Evolutionary conservation across 1,139 yeast genomes (phyloP).

Genomic region (Nakaseomyces delphensis): DNA sequence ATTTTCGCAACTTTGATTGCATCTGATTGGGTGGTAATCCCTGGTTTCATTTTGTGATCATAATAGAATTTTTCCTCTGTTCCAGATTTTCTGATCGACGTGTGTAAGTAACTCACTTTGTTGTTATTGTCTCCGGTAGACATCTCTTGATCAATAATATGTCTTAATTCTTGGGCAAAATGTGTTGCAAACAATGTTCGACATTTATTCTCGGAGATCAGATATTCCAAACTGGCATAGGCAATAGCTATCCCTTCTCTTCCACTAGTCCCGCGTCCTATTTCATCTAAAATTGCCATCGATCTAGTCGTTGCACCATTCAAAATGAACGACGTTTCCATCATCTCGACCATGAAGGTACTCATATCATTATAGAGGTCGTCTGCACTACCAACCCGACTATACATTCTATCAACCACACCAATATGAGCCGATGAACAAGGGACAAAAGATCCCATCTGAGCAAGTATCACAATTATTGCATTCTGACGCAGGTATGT

Average conservation of each 20-base stretch:
- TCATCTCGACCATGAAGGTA: conserved; percentile 97
- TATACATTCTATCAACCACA: conserved; percentile 74
- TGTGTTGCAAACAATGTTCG: conserved; percentile 89
- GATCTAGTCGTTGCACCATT: conserved; percentile 68
- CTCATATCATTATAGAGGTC: conserved; percentile 79
- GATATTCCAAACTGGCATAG: conserved; percentile 60
- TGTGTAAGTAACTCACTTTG: conserved; percentile 39
- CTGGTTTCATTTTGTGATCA: conserved; percentile 57
- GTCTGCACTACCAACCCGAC: conserved; percentile 88
- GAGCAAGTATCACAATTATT: conserved; percentile 72
- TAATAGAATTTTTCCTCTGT: conserved; percentile 36
- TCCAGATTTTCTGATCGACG: conserved; percentile 40
- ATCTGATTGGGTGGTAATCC: conserved; percentile 69
- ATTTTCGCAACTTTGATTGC: conserved; percentile 76
- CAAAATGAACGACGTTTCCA: conserved; percentile 79
- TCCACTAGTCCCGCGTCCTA: conserved; percentile 94
- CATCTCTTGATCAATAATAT: conserved; percentile 31
- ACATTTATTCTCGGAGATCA: conserved; percentile 51
- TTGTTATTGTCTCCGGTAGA: conserved; percentile 11
- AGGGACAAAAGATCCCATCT: conserved; percentile 85
- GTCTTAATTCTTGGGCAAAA: conserved; percentile 62
- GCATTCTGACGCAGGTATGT: conserved; percentile 87
- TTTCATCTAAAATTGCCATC: conserved; percentile 83
- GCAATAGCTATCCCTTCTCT: conserved; percentile 88
- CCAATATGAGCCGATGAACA: conserved; percentile 67